Percentiles rank a stretch among this genome's conserved stretches.
Evolutionary conservation across 148 eudicot genomes (phyloP).

Genomic region (Rhododendron simsii): DNA sequence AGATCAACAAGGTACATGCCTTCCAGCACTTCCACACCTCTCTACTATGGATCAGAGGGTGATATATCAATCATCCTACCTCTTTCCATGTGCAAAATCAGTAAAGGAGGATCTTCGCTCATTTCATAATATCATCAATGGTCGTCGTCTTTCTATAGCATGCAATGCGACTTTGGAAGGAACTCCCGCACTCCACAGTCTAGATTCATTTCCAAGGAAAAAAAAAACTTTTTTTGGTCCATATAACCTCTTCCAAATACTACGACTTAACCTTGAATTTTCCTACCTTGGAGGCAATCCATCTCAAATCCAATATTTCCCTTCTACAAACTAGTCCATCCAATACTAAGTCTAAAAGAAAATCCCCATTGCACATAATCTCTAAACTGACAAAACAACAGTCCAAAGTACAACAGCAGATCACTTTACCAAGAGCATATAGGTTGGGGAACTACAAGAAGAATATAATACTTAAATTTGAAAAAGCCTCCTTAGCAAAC

Average conservation of each 20-base stretch:
- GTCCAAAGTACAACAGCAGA: not conserved
- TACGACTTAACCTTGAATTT: not conserved
- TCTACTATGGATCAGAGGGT: not conserved
- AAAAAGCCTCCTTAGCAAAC: not conserved
- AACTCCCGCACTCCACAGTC: not conserved
- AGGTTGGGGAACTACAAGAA: not conserved
- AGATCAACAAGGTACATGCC: not conserved
- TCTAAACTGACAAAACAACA: not conserved
- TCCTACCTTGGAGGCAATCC: not conserved
- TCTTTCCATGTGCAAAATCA: not conserved
- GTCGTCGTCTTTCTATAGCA: not conserved
- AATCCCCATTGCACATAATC: not conserved
- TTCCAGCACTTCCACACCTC: not conserved
- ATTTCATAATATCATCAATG: not conserved
- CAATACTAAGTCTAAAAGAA: not conserved
- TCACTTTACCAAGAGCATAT: not conserved
- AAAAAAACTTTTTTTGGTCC: not conserved
- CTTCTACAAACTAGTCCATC: not conserved
- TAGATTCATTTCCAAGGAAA: not conserved
- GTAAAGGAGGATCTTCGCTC: not conserved
- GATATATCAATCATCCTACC: not conserved
- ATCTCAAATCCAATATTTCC: not conserved
- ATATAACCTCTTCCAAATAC: not conserved
- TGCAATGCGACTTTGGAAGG: not conserved
- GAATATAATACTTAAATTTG: not conserved